Conservation (phyloP, 1,284 basidiomycete genomes). For the Stygiomarasmius scandens region DNA sequence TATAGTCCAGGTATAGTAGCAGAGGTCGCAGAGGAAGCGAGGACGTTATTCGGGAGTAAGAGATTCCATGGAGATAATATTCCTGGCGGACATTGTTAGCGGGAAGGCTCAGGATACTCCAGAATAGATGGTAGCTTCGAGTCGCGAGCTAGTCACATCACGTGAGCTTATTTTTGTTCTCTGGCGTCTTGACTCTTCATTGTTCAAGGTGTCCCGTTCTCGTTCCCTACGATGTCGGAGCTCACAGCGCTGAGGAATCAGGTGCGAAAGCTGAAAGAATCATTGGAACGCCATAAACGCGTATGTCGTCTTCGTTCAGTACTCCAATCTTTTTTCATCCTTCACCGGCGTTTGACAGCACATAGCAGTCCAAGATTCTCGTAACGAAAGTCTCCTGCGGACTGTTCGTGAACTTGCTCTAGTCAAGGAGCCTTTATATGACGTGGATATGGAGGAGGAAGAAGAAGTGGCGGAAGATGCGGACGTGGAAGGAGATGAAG, state of each 20-base stretch:
- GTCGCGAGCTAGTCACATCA: no score
- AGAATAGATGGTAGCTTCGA: no score
- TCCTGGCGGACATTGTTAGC: no score
- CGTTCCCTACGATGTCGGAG: not conserved
- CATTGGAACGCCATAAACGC: not conserved
- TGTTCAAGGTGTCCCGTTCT: no score
- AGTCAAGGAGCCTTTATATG: not conserved
- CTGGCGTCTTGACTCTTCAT: no score
- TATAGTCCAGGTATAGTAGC: no score
- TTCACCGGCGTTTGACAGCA: not conserved
- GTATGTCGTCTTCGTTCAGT: not conserved
- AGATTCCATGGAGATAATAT: no score
- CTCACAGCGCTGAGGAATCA: not conserved
- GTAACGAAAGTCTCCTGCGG: not conserved
- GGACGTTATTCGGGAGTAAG: no score
- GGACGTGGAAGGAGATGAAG: not conserved
- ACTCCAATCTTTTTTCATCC: not conserved
- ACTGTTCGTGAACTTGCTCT: not conserved
- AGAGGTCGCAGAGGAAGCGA: no score
- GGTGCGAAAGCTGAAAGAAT: not conserved
- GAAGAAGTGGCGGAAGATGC: not conserved
- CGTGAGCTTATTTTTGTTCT: no score
- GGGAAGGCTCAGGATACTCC: no score
- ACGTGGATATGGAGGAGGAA: not conserved
- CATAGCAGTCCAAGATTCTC: not conserved